Evolutionary conservation across 78 protist genomes (phyloP), one percentile per base, ranked within the genome.

Genomic region (Dictyostelium capitatum): DNA sequence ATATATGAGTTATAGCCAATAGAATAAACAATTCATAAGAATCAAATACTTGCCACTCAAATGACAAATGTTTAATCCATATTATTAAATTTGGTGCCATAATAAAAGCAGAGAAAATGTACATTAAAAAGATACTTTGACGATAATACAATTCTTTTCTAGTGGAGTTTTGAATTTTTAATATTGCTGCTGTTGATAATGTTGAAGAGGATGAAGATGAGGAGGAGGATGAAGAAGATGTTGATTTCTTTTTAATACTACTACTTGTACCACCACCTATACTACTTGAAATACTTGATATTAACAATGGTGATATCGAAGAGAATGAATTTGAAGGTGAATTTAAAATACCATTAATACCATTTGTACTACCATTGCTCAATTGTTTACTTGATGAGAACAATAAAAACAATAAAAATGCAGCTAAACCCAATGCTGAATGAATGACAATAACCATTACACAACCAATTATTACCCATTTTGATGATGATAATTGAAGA

Each of bases 61-160:
- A 87, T 28, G 93, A 51, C 28, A 87, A 78, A 48, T 87, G 93
- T 65, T 87, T 87, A 23, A 87, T 77, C 93, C 93, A 87, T 10
- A 87, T 30, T 15, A 87, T 79, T 0, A 87, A 54, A n/a, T 87
- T 87, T 17, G 93, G 93, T 59, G 28, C 79, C 83, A 87, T 87
- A 1, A 87, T 87, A 28, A 87, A 11, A 48, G 78, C 72, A 9
- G 93, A 67, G 23, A 87, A 87, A 12, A 87, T 28, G 53, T 87
- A 87, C 84, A 87, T 74, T 51, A 87, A 53, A 51, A 87, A 87
- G 14, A 87, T 57, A 23, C 84, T 77, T 78, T 87, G 75, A 48
- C 70, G 83, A 30, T 87, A 87, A 82, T 59, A 23, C 30, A 87
- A 59, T 28, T 87, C 93, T 28, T 62, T 77, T 28, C 54, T 46